Evolutionary conservation across 768 basidiomycete species (phyloP), one percentile per base, ranked within the genome.

Genomic region (Suillus spraguei): DNA sequence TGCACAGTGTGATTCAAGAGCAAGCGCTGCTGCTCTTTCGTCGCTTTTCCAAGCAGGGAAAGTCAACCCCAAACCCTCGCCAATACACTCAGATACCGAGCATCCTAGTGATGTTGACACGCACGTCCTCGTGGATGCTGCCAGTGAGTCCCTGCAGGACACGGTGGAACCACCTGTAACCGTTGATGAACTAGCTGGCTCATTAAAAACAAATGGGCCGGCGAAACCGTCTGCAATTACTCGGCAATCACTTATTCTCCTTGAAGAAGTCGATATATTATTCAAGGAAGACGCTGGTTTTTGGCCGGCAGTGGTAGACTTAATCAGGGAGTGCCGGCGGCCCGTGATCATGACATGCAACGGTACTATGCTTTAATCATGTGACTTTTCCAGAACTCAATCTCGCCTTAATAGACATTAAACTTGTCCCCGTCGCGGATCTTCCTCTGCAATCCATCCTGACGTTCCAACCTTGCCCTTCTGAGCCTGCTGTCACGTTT

Each of bases 291-390:
- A 96, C 77, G 72, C 74, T 38, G 89, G 87, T 66, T 99, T 95
- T 75, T 97, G 94, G 94, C 82, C 89, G 17, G 85, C 90, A 2
- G 85, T 98, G 33, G 81, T 90, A 10, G 83, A 86, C 62, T 83
- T 99, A 64, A 95, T 98, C 71, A 87, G 84, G 64, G 84, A 91
- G 20, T 94, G 94, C 67, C 87, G 85, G 68, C 81, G 97, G 62
- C 97, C 97, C 7, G 90, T 99, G 47, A 84, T 99, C 59, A 85
- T 95, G 78, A 99, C 97, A 60, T 99, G 97, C 76, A 97, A 96
- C 69, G 95, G 97, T 95, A 70, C 63, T 62, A 66, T 65, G 8
- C 58, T 58, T 17, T n/a, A 33, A 58, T 58, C 56, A 28, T 28
- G 24, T 3, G 38, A 41, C 17, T 20, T 39, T 58, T 58, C 56